Percentiles rank a stretch among this genome's conserved stretches.
Conservation (phyloP, 208 protist species). For the Vickermania spadyakhi region DNA sequence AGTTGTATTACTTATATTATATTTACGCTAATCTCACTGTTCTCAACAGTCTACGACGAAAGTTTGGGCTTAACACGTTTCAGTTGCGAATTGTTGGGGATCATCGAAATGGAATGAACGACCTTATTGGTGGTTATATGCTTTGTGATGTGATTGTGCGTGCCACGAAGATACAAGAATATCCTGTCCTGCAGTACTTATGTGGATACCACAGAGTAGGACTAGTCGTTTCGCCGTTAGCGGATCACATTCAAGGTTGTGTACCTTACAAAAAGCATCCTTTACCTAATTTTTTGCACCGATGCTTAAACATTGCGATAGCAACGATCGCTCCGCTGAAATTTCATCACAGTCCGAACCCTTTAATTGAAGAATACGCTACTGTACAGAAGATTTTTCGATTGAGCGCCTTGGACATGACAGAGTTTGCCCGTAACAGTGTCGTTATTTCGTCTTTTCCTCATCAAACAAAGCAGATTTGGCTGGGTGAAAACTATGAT, state of each 20-base stretch:
- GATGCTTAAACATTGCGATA: slow-evolving; percentile 95
- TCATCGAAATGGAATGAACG: slow-evolving; percentile 77
- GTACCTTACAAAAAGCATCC: slow-evolving; percentile 91
- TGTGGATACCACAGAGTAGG: slow-evolving; percentile 95
- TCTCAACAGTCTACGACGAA: slow-evolving; percentile 91
- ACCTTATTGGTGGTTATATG: slow-evolving; percentile 92
- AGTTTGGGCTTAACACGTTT: slow-evolving; percentile 64
- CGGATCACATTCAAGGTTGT: slow-evolving; percentile 95
- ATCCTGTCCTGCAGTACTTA: slow-evolving; percentile 96
- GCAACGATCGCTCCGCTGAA: slow-evolving; percentile 95
- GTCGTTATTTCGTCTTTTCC: slow-evolving; percentile 84
- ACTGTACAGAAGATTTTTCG: slow-evolving; percentile 84
- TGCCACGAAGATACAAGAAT: slow-evolving; percentile 90
- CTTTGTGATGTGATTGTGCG: slow-evolving; percentile 93
- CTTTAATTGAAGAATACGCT: slow-evolving; percentile 85
- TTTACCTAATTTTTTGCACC: slow-evolving; percentile 91
- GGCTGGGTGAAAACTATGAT: slow-evolving; percentile 70
- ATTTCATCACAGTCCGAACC: slow-evolving; percentile 76
- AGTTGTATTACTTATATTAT: slow-evolving; percentile 97
- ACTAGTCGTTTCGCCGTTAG: slow-evolving; percentile 94
- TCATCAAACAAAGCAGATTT: slow-evolving; percentile 53
- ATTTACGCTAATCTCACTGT: slow-evolving; percentile 96
- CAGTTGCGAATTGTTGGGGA: slow-evolving; percentile 91
- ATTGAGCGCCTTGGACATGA: slow-evolving; percentile 78
- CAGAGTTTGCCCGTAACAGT: slow-evolving; percentile 83